Base-by-base conservation (phyloP, 371 early-diverging fungal species). In the Syncephalastrum contaminatum region DNA sequence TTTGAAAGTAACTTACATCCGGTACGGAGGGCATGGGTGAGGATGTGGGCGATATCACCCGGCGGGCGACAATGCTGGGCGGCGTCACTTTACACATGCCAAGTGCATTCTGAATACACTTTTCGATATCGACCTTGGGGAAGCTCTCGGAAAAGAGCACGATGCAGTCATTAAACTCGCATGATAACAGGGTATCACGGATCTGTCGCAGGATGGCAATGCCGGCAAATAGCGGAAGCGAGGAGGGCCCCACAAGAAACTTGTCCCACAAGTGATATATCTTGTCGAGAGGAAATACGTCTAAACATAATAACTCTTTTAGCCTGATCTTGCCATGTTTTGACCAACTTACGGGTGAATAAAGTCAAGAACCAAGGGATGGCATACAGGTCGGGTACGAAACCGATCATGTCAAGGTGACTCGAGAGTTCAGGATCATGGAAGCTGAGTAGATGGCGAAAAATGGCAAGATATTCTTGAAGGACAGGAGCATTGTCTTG, bases 331-430 rank as follows among this genome's bases (percentile, higher is more conserved):
- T 15, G 21, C 14, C 21, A 13, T n/a, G 19, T n/a, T 18, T 1
- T 6, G 8, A 3, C 4, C 10, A 13, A 69, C 83, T 77, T 78
- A 85, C 88, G 91, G 1, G 93, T 88, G 64, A 89, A 93, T 15
- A 91, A 62, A 0, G 93, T 91, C 69, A 91, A 75, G 56, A 91
- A 87, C 90, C 92, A 93, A 7, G 90, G 86, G 15, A 93, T 89
- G 10, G 92, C 91, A 59, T 87, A 93, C 6, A 91, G 67, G 22
- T 91, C 85, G 4, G 90, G 90, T 20, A 74, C 66, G 47, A 91
- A 84, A 2, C 84, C 85, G 48, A 91, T 83, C 5, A 59, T 58
- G 21, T 79, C 73, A 42, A 91, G 58, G 66, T 92, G 89, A 18
- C 65, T 67, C 2, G 89, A 83, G 0, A 93, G 73, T 43, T 86